Base-by-base conservation (phyloP, 2,329 filamentous ascomycete species). In the Fusarium sarcochroum region DNA sequence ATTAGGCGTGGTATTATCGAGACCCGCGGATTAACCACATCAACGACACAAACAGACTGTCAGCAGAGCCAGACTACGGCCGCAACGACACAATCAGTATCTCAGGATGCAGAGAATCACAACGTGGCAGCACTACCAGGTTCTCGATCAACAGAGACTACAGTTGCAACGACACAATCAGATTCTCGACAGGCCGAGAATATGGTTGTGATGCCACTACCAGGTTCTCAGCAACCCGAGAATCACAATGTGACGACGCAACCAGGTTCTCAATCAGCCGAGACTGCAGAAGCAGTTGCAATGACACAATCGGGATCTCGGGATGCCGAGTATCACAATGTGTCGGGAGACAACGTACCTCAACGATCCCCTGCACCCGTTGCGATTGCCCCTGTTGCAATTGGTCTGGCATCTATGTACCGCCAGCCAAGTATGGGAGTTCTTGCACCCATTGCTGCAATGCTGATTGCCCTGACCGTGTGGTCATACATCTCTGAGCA, bases 291-390 rank as follows among this genome's bases (percentile, higher is more conserved):
- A 21, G 37, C 50, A 14, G 17, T 17, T 17, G 34, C 34, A 15
- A 35, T 10, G 34, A 35, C 34, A 23, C 25, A 49, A 63, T 21
- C 21, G 35, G 42, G 32, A 57, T 63, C 49, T 48, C 58, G 17
- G 46, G 35, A 49, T 63, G 58, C 32, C 20, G 60, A 63, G 44
- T 63, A 20, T 64, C 61, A 64, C 61, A 64, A 64, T 52, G 66
- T 38, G 40, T 49, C 20, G 44, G 66, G 23, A 52, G 66, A 53
- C 21, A 44, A 58, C 40, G 21, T 27, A 20, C 58, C 41, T 51
- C 41, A 52, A 52, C 50, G 6, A 63, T 66, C 44, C 52, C 54
- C 35, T 34, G 34, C 32, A 17, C 18, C 34, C 30, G 25, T 38
- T 45, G 20, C 37, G 10, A 30, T 56, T 37, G 45, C 42, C 49